Evolutionary conservation across 2,329 filamentous ascomycete genomes (phyloP).

Genomic region (Ophiostoma populinum): DNA sequence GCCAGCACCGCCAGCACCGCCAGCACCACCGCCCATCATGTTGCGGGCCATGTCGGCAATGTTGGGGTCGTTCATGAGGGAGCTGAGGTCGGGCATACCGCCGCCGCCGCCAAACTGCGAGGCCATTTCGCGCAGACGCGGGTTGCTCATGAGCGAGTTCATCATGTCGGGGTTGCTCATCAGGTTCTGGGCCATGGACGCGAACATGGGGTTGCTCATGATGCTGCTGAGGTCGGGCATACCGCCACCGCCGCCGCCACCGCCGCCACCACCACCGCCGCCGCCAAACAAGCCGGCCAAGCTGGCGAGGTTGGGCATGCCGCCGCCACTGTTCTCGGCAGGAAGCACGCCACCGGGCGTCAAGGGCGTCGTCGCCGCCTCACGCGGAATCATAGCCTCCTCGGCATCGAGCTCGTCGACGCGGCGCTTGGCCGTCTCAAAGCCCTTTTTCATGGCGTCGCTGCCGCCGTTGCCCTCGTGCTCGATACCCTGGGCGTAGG

Average conservation of each 20-base stretch:
- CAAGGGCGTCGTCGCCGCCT: slow-evolving; percentile 14
- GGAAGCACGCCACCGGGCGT: slow-evolving; percentile 15
- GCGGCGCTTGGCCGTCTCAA: slow-evolving; percentile 77
- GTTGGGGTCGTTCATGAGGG: slow-evolving; percentile 79
- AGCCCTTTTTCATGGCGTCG: slow-evolving; percentile 94
- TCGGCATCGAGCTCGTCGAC: slow-evolving; percentile 58
- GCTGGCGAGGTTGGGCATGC: slow-evolving; percentile 53
- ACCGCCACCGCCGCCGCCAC: slow-evolving; percentile 47
- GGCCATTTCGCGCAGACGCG: slow-evolving; percentile 73
- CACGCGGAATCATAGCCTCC: slow-evolving; percentile 19
- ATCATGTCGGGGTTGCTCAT: slow-evolving; percentile 95
- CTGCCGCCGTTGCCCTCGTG: slow-evolving; percentile 86
- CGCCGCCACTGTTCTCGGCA: slow-evolving; percentile 26
- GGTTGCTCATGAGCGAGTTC: slow-evolving; percentile 87
- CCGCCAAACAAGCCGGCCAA: slow-evolving; percentile 55
- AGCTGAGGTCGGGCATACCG: slow-evolving; percentile 64
- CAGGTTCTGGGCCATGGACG: slow-evolving; percentile 87
- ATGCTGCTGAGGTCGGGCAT: slow-evolving; percentile 79
- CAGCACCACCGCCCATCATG: slow-evolving; percentile 15
- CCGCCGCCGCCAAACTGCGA: slow-evolving; percentile 51
- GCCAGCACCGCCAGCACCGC: slow-evolving; percentile 2
- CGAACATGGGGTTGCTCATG: slow-evolving; percentile 98
- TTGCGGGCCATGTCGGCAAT: slow-evolving; percentile 56
- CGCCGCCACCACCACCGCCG: slow-evolving; percentile 38
- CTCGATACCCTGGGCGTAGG: slow-evolving; percentile 84